phyloP scores from a whole-genome alignment of 495 filamentous ascomycete genomes.

The Aspergillus taichungensis region DNA sequence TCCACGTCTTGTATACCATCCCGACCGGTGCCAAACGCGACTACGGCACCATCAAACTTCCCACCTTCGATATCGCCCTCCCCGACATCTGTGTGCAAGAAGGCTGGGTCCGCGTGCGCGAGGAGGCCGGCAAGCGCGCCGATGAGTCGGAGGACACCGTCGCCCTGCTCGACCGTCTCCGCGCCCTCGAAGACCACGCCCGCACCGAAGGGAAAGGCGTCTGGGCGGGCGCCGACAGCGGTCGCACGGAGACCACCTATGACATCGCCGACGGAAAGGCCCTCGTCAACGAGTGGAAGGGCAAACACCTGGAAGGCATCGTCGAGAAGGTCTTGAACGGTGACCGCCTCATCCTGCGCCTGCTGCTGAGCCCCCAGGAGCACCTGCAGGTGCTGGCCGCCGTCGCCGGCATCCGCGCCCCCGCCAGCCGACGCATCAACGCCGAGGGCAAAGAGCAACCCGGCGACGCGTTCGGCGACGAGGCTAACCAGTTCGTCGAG shows the following conservation, averaged over 20 bases:
- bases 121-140: conserved; percentile 77
- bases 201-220: conserved; percentile 68
- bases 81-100: conserved; percentile 74
- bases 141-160: conserved; percentile 71
- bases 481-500: conserved; percentile 81
- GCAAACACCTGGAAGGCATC: conserved; percentile 64
- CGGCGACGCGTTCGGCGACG: conserved; percentile 79
- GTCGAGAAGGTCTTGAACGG: conserved; percentile 86
- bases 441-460: conserved; percentile 70
- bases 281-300: conserved; percentile 70
- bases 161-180: conserved; percentile 63
- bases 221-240: conserved; percentile 51
- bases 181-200: conserved; percentile 70
- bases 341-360: conserved; percentile 78
- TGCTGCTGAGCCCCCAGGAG: conserved; percentile 64
- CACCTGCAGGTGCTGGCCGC: conserved; percentile 80
- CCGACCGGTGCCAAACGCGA: conserved; percentile 73
- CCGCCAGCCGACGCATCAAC: conserved; percentile 72
- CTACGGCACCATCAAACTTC: conserved; percentile 70
- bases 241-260: conserved; percentile 64
- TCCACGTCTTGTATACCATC: conserved; percentile 73
- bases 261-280: conserved; percentile 63
- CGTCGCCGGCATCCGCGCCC: conserved; percentile 83
- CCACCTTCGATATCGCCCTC: conserved; percentile 59
- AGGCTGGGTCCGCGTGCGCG: conserved; percentile 84